Percentiles rank a stretch among this genome's conserved stretches.
phyloP scores from a whole-genome alignment of 2,329 filamentous ascomycete genomes.

The Talaromyces pinophilus region DNA sequence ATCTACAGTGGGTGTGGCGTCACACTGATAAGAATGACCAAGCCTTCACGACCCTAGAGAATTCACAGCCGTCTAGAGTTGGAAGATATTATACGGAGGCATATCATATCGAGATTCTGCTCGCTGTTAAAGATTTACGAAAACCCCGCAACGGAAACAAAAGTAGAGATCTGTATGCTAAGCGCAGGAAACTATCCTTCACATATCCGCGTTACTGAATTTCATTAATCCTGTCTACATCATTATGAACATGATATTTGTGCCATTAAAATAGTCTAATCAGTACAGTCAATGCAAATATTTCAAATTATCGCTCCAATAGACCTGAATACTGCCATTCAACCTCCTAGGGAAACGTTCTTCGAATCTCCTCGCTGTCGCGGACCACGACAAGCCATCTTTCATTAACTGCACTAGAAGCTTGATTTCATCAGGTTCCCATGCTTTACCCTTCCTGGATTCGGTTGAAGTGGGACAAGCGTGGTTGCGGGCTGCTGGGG shows the following conservation, averaged over 20 bases:
- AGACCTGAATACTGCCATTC: not conserved
- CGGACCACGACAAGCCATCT: not conserved
- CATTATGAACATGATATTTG: too few relatives aligned
- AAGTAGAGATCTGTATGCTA: not conserved
- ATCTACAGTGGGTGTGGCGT: not conserved
- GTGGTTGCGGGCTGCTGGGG: not conserved
- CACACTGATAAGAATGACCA: not conserved
- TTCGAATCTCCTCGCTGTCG: not conserved
- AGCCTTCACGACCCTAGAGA: not conserved
- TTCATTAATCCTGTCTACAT: too few relatives aligned
- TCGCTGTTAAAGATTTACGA: not conserved
- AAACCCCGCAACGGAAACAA: not conserved
- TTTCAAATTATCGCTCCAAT: not conserved
- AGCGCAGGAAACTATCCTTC: too few relatives aligned
- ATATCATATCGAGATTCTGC: not conserved
- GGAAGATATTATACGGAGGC: not conserved
- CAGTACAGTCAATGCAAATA: slow-evolving; percentile 4
- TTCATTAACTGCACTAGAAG: not conserved
- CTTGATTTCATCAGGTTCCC: not conserved
- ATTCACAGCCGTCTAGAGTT: not conserved
- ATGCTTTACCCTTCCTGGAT: not conserved
- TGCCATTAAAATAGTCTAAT: too few relatives aligned
- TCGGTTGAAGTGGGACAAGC: not conserved
- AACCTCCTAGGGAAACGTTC: not conserved
- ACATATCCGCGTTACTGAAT: too few relatives aligned